Evolutionary conservation across 2,329 filamentous ascomycete genomes (phyloP), one percentile per base, ranked within the genome.

Genomic region (Emericellopsis atlantica): DNA sequence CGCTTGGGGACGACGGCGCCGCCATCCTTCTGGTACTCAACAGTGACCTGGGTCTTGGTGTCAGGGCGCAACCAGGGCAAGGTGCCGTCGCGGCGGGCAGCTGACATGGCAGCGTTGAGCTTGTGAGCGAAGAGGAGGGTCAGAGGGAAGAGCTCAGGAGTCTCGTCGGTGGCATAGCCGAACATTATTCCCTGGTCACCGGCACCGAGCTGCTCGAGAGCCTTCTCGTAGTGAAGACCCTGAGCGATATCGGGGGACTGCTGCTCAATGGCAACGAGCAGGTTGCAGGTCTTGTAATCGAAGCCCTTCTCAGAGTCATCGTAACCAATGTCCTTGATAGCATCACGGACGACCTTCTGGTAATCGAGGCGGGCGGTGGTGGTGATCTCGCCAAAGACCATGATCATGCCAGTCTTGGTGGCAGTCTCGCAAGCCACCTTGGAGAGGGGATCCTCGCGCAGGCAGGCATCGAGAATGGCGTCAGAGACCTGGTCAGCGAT

Each of bases 131-230:
- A 80, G 58, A 90, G 78, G 54, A 96, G 76, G 57, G 90, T 96
- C 58, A 98, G 75, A 52, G 92, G 92, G 63, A 96, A 85, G 55
- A 94, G 79, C 74, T 98, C 92, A 47, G 90, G 89, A 56, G 92
- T 96, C 79, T 98, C 92, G 60, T 98, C 92, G 58, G 92, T 95
- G 66, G 92, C 92, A 77, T 98, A 98, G 58, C 92, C 92, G 69
- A 98, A 98, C 92, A 98, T 98, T 76, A 98, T 95, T 76, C 92
- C 92, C 76, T 98, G 92, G 70, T 98, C 92, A 83, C 92, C 92
- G 48, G 92, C 92, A 68, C 92, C 92, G 51, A 98, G 82, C 71
- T 94, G 82, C 80, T 98, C 92, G 39, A 98, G 83, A 53, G 87
- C 88, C 74, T 95, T 78, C 52, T 98, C 92, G 67, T 94, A 94